phyloP scores from a whole-genome alignment of 805 yeast genomes.

The Barnettozyma californica region DNA sequence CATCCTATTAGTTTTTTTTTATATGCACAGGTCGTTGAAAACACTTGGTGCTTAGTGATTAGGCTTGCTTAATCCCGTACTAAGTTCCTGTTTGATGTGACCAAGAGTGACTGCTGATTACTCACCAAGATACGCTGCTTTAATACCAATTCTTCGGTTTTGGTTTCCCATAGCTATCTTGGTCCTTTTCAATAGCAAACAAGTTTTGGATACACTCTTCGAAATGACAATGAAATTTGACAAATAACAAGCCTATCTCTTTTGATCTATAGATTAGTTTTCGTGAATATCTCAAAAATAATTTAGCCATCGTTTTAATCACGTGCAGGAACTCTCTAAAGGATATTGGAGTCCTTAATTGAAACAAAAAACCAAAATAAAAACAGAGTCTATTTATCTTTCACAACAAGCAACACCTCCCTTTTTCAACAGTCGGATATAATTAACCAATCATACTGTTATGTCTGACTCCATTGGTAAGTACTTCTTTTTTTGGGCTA shows the following conservation, averaged over 20 bases:
- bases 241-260: background rate
- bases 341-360: background rate
- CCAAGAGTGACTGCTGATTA: conserved; percentile 66
- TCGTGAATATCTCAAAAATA: background rate
- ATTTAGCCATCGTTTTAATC: background rate
- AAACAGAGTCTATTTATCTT: background rate
- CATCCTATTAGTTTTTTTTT: background rate
- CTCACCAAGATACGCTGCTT: conserved; percentile 56
- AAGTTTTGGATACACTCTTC: conserved; percentile 22
- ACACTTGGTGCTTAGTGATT: conserved; percentile 78
- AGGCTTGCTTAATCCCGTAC: conserved; percentile 35
- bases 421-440: background rate
- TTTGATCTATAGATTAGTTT: background rate
- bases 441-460: background rate
- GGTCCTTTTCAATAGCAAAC: conserved; percentile 69
- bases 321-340: background rate
- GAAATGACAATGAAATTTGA: background rate
- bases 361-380: background rate
- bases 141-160: conserved; percentile 17
- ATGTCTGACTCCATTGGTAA: conserved; percentile 17
- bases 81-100: conserved; percentile 88
- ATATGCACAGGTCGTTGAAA: conserved; percentile 56
- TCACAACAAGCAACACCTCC: background rate
- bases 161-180: conserved; percentile 36
- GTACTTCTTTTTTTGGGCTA: background rate